Percentiles rank a stretch among this genome's conserved stretches.
phyloP scores from a whole-genome alignment of 1,284 basidiomycete genomes.

The Rhodotorula sp. region DNA sequence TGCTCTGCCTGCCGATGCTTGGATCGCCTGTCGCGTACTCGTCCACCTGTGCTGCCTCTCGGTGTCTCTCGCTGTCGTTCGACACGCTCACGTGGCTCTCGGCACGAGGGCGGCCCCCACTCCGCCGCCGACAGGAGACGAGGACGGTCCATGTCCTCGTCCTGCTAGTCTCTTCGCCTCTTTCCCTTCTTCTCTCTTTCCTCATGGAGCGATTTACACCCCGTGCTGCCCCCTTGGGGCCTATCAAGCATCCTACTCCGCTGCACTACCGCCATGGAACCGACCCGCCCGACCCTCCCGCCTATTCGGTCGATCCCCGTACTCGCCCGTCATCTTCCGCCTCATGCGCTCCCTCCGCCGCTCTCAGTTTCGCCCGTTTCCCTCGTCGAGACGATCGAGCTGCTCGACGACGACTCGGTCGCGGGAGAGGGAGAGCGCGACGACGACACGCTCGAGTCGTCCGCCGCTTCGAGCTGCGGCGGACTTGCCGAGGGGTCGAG shows the following conservation, averaged over 20 bases:
- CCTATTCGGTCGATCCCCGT: constrained; percentile 16
- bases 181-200: background rate
- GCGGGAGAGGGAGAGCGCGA: background rate
- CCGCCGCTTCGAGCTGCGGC: background rate
- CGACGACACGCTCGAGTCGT: background rate
- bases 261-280: background rate
- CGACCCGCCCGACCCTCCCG: background rate
- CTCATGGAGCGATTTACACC: constrained; percentile 5
- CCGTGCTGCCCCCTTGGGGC: background rate
- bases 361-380: background rate
- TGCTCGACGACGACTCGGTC: background rate
- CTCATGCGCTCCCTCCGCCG: background rate
- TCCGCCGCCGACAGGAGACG: background rate
- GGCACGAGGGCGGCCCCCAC: background rate
- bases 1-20: background rate
- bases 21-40: no score
- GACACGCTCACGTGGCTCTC: background rate
- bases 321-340: constrained; percentile 1
- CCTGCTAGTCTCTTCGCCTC: background rate
- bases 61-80: background rate
- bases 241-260: background rate
- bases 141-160: background rate
- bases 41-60: no score
- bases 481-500: background rate
- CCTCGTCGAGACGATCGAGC: background rate